A percentile compares a stretch with the other conserved stretches of the same genome.
phyloP scores from a whole-genome alignment of 2,329 filamentous ascomycete genomes.

The Polytolypa hystricis region DNA sequence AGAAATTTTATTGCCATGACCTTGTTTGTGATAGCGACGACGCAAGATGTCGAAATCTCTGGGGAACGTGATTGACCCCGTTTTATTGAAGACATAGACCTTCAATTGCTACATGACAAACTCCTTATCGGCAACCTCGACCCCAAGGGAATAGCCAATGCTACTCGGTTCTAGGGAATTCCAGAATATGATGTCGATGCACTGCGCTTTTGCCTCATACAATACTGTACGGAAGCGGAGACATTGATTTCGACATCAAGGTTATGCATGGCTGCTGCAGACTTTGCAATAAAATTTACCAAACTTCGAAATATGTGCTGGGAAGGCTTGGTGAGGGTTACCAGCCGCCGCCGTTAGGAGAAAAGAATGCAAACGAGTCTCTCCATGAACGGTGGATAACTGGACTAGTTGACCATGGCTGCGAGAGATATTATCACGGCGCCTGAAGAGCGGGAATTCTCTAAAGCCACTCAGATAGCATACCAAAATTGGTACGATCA shows the following conservation, averaged over 20 bases:
- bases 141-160: slow-evolving; percentile 62
- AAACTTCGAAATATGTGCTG: slow-evolving; percentile 80
- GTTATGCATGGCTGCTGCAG: slow-evolving; percentile 77
- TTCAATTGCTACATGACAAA: slow-evolving; percentile 65
- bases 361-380: slow-evolving; percentile 10
- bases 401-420: slow-evolving; percentile 16
- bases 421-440: slow-evolving; percentile 15
- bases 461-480: slow-evolving; percentile 14
- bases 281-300: slow-evolving; percentile 88
- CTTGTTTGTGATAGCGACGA: slow-evolving; percentile 73
- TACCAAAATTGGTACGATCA: slow-evolving; percentile 20
- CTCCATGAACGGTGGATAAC: slow-evolving; percentile 19
- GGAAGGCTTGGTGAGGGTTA: slow-evolving; percentile 16
- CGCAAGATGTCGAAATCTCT: slow-evolving; percentile 88
- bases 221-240: slow-evolving; percentile 54
- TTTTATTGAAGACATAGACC: slow-evolving; percentile 70
- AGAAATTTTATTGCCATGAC: slow-evolving; percentile 81
- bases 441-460: slow-evolving; percentile 17
- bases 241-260: slow-evolving; percentile 49
- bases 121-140: slow-evolving; percentile 61
- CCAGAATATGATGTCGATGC: slow-evolving; percentile 79
- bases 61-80: slow-evolving; percentile 78
- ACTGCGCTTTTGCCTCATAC: slow-evolving; percentile 68
- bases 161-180: slow-evolving; percentile 77
- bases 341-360: slow-evolving; percentile 8